Base-by-base conservation (phyloP, 805 yeast species). In the Spathaspora passalidarum region DNA sequence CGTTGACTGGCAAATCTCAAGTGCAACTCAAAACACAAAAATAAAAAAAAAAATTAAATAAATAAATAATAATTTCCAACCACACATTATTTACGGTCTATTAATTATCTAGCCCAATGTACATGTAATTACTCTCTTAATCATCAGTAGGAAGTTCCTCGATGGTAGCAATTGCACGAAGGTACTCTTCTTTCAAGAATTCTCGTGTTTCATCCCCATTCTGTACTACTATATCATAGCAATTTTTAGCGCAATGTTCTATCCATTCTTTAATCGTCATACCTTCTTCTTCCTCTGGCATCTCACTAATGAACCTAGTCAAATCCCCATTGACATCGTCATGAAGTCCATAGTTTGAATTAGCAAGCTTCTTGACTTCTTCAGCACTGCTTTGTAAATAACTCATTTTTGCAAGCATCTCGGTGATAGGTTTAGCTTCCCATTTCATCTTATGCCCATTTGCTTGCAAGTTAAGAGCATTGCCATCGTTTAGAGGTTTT, bases 221-320 rank as follows among this genome's bases (percentile, higher is more conserved):
- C 22, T 69, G 68, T 26, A 69, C 59, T 5, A 84, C 68, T 40
- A 79, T 68, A 21, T 61, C 61, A 36, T 74, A 74, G 18, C 86
- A 82, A 50, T 76, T 78, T 10, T 65, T 62, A 0, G 88, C 86
- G 54, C 77, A 76, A 51, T 74, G 69, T 23, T 57, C 56, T 17
- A 86, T 63, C 96, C 96, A 89, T 48, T 85, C 79, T 41, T 74
- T 72, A n/a, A 88, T 76, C 0, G 86, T 79, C 84, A 84, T 80
- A 10, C 78, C 71, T 53, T 86, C 69, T 56, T 86, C 90, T 20
- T 77, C 78, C 23, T 76, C 80, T 0, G 92, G 91, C 80, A 86
- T 81, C 37, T 80, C 80, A 1, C 81, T 73, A 5, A 85, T 79
- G 55, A 86, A 86, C 42, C 71, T 70, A 0, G 87, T 79, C 18